phyloP scores from a whole-genome alignment of 2,329 filamentous ascomycete genomes.

The Calonectria hongkongensis region DNA sequence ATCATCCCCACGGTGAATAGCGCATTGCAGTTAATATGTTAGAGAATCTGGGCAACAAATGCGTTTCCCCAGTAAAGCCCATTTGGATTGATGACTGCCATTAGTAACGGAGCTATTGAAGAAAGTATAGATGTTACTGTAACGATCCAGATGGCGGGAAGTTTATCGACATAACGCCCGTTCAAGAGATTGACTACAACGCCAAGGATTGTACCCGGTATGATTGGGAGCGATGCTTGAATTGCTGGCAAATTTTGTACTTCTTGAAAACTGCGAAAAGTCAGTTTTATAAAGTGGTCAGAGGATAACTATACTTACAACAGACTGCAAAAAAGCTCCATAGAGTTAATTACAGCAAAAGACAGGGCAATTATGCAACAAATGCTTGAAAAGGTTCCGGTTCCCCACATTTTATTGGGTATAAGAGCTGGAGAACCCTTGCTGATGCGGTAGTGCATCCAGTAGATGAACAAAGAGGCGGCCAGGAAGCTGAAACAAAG shows the following conservation, averaged over 20 bases:
- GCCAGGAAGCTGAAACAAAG: neutral
- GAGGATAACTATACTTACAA: neutral
- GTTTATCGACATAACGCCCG: neutral
- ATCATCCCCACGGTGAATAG: slow-evolving; percentile 1
- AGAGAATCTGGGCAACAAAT: neutral
- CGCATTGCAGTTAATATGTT: neutral
- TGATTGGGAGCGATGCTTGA: neutral
- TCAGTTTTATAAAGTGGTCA: neutral
- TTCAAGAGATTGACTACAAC: neutral
- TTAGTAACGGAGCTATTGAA: neutral
- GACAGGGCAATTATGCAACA: neutral
- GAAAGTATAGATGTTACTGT: neutral
- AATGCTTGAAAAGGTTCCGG: neutral
- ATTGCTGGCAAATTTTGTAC: neutral
- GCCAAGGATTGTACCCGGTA: neutral
- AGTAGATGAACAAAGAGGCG: neutral
- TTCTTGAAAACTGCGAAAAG: neutral
- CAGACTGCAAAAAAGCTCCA: slow-evolving; percentile 7
- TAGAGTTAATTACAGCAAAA: slow-evolving; percentile 1
- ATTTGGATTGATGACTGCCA: neutral
- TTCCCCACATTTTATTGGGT: slow-evolving; percentile 3
- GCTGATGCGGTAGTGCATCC: neutral
- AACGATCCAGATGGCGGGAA: neutral
- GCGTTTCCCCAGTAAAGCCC: neutral
- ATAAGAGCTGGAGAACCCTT: neutral